These are phyloP conservation scores for Aspergillus biplanus DNA, from an alignment of 495 filamentous ascomycete genomes.

Conservation along the genomic window DNA sequence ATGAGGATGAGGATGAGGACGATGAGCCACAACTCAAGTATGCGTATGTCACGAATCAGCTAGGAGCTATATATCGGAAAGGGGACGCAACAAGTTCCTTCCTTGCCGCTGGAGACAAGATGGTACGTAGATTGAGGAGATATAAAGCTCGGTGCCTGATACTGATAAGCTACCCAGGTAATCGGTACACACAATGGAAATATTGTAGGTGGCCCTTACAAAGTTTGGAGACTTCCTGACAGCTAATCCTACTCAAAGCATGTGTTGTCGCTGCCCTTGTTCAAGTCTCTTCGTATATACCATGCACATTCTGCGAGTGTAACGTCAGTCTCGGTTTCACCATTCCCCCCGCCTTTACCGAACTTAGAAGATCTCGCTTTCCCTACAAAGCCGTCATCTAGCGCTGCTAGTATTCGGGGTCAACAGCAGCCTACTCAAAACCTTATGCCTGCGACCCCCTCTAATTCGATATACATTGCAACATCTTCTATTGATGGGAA, in stretches of 20 bases:
- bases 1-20: conserved; percentile 85
- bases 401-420: conserved; percentile 53
- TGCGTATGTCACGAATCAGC: conserved; percentile 75
- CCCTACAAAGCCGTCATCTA: conserved; percentile 48
- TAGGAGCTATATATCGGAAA: conserved; percentile 84
- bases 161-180: conserved; percentile 59
- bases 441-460: conserved; percentile 65
- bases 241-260: conserved; percentile 60
- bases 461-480: conserved; percentile 88
- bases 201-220: conserved; percentile 67
- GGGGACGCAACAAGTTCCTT: conserved; percentile 92
- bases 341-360: conserved; percentile 77
- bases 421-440: conserved; percentile 49
- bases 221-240: background rate
- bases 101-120: conserved; percentile 90
- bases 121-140: conserved; percentile 59
- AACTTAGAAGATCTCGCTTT: conserved; percentile 51
- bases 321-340: conserved; percentile 87
- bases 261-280: conserved; percentile 77
- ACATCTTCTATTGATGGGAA: conserved; percentile 95
- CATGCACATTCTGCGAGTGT: conserved; percentile 91
- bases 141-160: background rate
- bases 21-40: conserved; percentile 98
- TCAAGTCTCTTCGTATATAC: conserved; percentile 80
- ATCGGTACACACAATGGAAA: conserved; percentile 96